Conservation (phyloP, 495 filamentous ascomycete species). For the Penicillium bovifimosum region DNA sequence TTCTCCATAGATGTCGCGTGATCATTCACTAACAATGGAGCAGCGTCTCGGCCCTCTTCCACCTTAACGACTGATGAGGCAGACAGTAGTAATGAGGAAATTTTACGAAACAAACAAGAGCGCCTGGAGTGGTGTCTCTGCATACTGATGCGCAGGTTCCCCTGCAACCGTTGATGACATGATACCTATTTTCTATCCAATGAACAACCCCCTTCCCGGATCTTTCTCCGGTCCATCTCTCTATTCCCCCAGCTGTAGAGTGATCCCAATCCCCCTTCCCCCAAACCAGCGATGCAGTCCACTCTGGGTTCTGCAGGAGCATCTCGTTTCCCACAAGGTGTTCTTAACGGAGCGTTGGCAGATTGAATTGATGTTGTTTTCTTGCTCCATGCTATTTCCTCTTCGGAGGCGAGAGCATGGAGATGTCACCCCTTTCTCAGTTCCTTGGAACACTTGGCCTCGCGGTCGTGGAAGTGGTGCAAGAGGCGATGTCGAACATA, state of each 20-base stretch:
- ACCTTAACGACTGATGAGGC: conserved; percentile 46
- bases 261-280: neutral
- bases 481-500: conserved; percentile 72
- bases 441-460: conserved; percentile 33
- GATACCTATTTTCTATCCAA: conserved; percentile 23
- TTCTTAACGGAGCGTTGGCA: conserved; percentile 76
- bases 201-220: conserved; percentile 8
- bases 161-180: conserved; percentile 21
- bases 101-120: conserved; percentile 2
- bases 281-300: conserved; percentile 61
- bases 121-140: conserved; percentile 18
- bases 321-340: conserved; percentile 47
- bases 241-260: neutral
- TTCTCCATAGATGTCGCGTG: conserved; percentile 2
- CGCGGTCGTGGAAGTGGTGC: conserved; percentile 57
- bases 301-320: conserved; percentile 61
- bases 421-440: conserved; percentile 49
- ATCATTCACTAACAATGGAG: conserved; percentile 3
- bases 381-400: conserved; percentile 27
- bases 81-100: conserved; percentile 19
- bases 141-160: conserved; percentile 22
- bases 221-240: conserved; percentile 3
- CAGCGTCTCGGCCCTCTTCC: conserved; percentile 81
- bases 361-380: conserved; percentile 39
- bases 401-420: conserved; percentile 8